Evolutionary conservation across 2,329 filamentous ascomycete species (phyloP).

Genomic region (Colletotrichum lupini): DNA sequence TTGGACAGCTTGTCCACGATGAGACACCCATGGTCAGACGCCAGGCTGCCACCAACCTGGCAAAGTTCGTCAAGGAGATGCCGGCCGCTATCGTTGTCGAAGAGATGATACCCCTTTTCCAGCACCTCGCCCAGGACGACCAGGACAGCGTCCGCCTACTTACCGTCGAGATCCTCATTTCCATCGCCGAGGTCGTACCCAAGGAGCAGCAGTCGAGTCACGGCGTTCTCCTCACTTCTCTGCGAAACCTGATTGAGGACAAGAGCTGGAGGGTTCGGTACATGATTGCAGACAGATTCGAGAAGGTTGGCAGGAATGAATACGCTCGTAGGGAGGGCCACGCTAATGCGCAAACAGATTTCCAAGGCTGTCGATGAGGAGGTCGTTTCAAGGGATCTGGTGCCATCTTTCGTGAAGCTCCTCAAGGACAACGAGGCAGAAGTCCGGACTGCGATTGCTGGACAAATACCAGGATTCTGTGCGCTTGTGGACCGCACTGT

Average conservation of each 20-base stretch:
- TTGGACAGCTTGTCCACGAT: constrained; percentile 93
- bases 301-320: constrained; percentile 76
- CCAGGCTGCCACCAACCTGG: constrained; percentile 94
- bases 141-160: constrained; percentile 97
- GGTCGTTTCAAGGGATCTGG: constrained; percentile 91
- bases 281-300: constrained; percentile 98
- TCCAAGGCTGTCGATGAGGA: constrained; percentile 98
- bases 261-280: constrained; percentile 99
- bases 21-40: constrained; percentile 99
- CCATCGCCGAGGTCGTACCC: constrained; percentile 95
- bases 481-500: constrained; percentile 86
- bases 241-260: constrained; percentile 95
- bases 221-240: constrained; percentile 87
- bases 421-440: constrained; percentile 98
- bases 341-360: constrained; percentile 67
- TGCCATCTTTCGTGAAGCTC: constrained; percentile 96
- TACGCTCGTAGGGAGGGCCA: constrained; percentile 33
- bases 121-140: constrained; percentile 95
- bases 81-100: constrained; percentile 90
- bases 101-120: constrained; percentile 99
- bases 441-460: constrained; percentile 95
- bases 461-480: constrained; percentile 98
- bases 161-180: constrained; percentile 95
- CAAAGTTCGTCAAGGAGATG: constrained; percentile 99
- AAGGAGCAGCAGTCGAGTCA: constrained; percentile 99